A percentile compares a stretch with the other conserved stretches of the same genome.
Evolutionary conservation across 768 basidiomycete species (phyloP).

Genomic region (Lactarius sanguifluus): DNA sequence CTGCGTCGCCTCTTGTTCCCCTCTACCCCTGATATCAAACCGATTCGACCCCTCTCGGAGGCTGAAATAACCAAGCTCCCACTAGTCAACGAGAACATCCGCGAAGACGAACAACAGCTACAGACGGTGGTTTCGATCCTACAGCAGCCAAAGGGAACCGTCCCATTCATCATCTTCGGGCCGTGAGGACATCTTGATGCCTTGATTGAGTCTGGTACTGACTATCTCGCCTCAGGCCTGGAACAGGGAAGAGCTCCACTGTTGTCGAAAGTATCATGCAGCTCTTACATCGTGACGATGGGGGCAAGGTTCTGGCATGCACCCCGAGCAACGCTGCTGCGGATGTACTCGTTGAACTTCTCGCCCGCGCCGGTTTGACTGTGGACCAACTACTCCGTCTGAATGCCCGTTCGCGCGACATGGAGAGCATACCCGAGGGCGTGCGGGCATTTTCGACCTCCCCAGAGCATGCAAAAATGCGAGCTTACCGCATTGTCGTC

Average conservation of each 20-base stretch:
- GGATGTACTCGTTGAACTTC: conserved; percentile 37
- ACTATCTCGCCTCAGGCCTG: conserved; percentile 35
- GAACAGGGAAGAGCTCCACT: conserved; percentile 43
- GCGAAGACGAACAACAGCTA: conserved; percentile 47
- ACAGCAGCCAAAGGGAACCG: conserved; percentile 43
- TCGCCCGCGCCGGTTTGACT: conserved; percentile 26
- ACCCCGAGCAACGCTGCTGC: conserved; percentile 42
- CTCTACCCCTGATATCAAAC: conserved; percentile 33
- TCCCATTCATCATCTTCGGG: conserved; percentile 61
- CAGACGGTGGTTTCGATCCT: conserved; percentile 51
- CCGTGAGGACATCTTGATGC: conserved; percentile 44
- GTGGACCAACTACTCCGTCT: conserved; percentile 49
- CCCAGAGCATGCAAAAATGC: conserved; percentile 40
- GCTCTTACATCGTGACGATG: no score
- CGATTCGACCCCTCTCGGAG: conserved; percentile 21
- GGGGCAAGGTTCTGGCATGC: conserved; percentile 36
- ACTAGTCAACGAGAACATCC: conserved; percentile 46
- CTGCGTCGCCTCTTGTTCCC: conserved; percentile 56
- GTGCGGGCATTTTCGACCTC: conserved; percentile 40
- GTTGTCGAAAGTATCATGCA: conserved; percentile 41
- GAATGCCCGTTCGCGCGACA: conserved; percentile 48
- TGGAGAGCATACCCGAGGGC: conserved; percentile 38
- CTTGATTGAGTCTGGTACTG: not conserved
- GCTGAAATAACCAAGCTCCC: conserved; percentile 26
- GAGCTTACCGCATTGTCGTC: conserved; percentile 52